phyloP scores from a whole-genome alignment of 2,329 filamentous ascomycete genomes.

The Neurospora sp. region DNA sequence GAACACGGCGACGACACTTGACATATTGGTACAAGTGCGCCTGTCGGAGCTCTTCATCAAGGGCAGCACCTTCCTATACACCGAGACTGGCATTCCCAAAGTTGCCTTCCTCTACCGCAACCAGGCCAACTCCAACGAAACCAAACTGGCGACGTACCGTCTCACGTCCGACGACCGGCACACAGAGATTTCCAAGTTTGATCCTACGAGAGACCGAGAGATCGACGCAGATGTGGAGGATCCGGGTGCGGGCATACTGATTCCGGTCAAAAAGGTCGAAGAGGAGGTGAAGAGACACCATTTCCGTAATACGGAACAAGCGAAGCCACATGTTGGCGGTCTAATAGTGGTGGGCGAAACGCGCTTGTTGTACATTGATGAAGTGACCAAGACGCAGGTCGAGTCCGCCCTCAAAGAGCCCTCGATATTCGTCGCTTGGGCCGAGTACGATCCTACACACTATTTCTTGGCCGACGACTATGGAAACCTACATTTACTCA shows the following conservation, averaged over 20 bases:
- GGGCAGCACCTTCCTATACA: constrained; percentile 45
- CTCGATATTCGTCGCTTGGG: constrained; percentile 88
- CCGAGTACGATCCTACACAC: constrained; percentile 66
- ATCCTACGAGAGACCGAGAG: constrained; percentile 44
- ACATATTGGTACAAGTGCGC: constrained; percentile 43
- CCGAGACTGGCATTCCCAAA: constrained; percentile 46
- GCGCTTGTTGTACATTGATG: constrained; percentile 75
- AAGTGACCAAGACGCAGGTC: constrained; percentile 57
- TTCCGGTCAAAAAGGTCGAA: constrained; percentile 47
- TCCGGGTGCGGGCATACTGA: constrained; percentile 48
- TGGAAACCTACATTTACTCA: constrained; percentile 74
- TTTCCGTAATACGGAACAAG: constrained; percentile 41
- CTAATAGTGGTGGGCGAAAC: constrained; percentile 71
- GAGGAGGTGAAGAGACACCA: constrained; percentile 51
- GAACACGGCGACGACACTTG: constrained; percentile 32
- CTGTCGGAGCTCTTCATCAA: constrained; percentile 52
- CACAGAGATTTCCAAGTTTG: constrained; percentile 42
- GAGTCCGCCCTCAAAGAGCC: constrained; percentile 58
- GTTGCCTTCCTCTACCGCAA: constrained; percentile 50
- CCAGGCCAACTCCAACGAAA: constrained; percentile 39
- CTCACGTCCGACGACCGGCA: constrained; percentile 50
- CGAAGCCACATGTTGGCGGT: constrained; percentile 54
- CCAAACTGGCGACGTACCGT: constrained; percentile 48
- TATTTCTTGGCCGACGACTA: constrained; percentile 93
- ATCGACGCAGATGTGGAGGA: constrained; percentile 44